Percentiles rank a stretch among this genome's conserved stretches.
Conservation (phyloP, 768 basidiomycete species). For the Auricularia cornea region DNA sequence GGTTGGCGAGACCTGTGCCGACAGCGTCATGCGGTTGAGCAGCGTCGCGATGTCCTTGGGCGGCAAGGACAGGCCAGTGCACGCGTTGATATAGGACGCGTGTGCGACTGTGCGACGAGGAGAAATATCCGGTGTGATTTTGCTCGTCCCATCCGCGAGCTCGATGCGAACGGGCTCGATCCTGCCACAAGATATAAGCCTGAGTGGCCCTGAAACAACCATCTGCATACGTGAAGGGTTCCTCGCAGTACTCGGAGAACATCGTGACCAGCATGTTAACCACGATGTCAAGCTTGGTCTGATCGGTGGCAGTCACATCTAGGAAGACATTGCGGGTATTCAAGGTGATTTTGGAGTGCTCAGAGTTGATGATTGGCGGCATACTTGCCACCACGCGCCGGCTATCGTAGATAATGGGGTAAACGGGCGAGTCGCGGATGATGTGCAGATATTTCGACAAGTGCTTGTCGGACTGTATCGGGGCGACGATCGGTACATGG, state of each 20-base stretch:
- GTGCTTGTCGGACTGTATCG: constrained; percentile 77
- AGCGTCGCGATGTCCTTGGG: constrained; percentile 59
- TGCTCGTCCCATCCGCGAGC: constrained; percentile 64
- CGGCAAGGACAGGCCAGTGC: constrained; percentile 74
- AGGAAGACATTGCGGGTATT: constrained; percentile 93
- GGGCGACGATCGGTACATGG: constrained; percentile 2
- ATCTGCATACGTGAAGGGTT: constrained; percentile 76
- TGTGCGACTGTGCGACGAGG: constrained; percentile 64
- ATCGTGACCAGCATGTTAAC: constrained; percentile 92
- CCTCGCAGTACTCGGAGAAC: constrained; percentile 94
- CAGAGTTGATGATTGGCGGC: constrained; percentile 97
- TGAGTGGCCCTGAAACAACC: constrained; percentile 2
- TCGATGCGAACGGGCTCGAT: constrained; percentile 90
- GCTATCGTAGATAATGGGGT: constrained; percentile 94
- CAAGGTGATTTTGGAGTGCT: constrained; percentile 93
- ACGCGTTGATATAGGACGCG: constrained; percentile 91
- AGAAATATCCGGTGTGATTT: constrained; percentile 75
- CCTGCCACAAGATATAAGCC: constrained; percentile 30
- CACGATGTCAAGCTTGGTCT: constrained; percentile 93
- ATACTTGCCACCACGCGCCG: constrained; percentile 85
- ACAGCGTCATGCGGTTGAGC: constrained; percentile 77
- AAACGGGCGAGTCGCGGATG: constrained; percentile 90
- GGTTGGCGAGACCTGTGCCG: constrained; percentile 41
- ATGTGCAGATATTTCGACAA: constrained; percentile 83
- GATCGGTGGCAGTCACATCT: constrained; percentile 93